phyloP scores from a whole-genome alignment of 768 basidiomycete species.

The Tremella fuciformis region DNA sequence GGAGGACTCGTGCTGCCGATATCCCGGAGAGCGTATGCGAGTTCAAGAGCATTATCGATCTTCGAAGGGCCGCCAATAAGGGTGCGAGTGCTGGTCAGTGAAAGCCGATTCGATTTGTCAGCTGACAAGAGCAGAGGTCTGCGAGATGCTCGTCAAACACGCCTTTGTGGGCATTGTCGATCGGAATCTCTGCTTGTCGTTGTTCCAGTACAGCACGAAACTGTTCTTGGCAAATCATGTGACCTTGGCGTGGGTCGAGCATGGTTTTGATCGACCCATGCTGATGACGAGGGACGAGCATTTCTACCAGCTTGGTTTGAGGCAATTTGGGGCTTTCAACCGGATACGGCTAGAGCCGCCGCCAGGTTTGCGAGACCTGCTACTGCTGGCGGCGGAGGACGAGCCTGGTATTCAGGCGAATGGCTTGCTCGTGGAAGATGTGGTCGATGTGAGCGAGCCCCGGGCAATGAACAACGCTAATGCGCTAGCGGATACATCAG shows the following conservation, averaged over 20 bases:
- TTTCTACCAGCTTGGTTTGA: constrained; percentile 87
- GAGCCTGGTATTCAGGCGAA: constrained; percentile 60
- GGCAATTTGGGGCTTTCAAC: constrained; percentile 82
- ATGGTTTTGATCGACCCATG: background rate
- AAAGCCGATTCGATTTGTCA: constrained; percentile 34
- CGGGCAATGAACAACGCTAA: constrained; percentile 2
- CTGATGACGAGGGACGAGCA: constrained; percentile 69
- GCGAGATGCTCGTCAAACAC: constrained; percentile 79
- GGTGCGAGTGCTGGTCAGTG: constrained; percentile 68
- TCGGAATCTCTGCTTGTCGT: constrained; percentile 65
- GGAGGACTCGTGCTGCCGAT: constrained; percentile 23
- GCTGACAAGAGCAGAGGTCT: constrained; percentile 60
- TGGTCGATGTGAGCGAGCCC: constrained; percentile 64
- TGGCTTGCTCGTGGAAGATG: constrained; percentile 60
- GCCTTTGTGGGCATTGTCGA: constrained; percentile 92
- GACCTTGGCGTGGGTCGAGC: constrained; percentile 66
- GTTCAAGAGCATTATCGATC: constrained; percentile 67
- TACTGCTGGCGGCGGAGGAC: constrained; percentile 73
- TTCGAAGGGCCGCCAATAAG: constrained; percentile 63
- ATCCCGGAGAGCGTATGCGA: constrained; percentile 74
- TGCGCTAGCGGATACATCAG: constrained; percentile 23
- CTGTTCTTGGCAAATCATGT: constrained; percentile 86
- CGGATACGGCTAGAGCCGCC: constrained; percentile 78
- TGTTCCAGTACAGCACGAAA: constrained; percentile 83
- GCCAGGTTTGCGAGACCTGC: constrained; percentile 65